These are phyloP conservation scores for Globisporangium perplexum DNA, from an alignment of 352 stramenopile genomes.

Conservation along the genomic window DNA sequence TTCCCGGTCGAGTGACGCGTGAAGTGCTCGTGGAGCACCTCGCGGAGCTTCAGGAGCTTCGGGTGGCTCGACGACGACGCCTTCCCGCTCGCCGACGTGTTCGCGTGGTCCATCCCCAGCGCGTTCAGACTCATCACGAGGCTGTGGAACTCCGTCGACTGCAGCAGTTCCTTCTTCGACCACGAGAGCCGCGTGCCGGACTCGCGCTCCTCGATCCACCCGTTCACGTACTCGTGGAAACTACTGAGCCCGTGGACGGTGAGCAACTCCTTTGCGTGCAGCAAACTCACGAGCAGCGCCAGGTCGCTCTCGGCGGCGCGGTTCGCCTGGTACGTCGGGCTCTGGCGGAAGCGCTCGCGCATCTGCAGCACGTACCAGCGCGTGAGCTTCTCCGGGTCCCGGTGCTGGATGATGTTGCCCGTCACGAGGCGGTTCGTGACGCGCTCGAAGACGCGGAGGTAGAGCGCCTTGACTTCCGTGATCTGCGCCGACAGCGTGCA, in stretches of 20 bases:
- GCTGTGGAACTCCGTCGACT: conserved; percentile 63
- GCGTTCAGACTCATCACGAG: conserved; percentile 42
- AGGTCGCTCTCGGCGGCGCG: conserved; percentile 73
- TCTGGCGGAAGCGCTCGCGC: conserved; percentile 67
- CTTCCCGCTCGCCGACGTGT: background rate
- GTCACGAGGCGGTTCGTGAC: conserved; percentile 53
- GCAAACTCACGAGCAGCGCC: conserved; percentile 59
- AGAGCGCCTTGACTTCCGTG: conserved; percentile 56
- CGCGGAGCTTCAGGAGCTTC: conserved; percentile 89
- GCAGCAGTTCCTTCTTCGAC: conserved; percentile 77
- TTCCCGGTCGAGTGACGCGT: conserved; percentile 50
- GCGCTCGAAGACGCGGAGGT: conserved; percentile 53
- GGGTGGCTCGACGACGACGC: conserved; percentile 41
- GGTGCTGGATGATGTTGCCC: conserved; percentile 57
- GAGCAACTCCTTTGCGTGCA: conserved; percentile 77
- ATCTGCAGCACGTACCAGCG: conserved; percentile 78
- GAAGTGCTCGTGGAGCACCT: conserved; percentile 87
- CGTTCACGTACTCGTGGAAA: conserved; percentile 65
- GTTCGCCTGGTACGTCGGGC: conserved; percentile 52
- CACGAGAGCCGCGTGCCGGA: conserved; percentile 43
- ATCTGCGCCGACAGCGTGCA: conserved; percentile 58
- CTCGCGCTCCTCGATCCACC: conserved; percentile 49
- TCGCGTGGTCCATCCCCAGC: conserved; percentile 13
- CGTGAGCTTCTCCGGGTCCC: conserved; percentile 69
- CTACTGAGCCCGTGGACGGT: conserved; percentile 68